Evolutionary conservation across 352 stramenopile species (phyloP).

Genomic region (Globisporangium parvum): DNA sequence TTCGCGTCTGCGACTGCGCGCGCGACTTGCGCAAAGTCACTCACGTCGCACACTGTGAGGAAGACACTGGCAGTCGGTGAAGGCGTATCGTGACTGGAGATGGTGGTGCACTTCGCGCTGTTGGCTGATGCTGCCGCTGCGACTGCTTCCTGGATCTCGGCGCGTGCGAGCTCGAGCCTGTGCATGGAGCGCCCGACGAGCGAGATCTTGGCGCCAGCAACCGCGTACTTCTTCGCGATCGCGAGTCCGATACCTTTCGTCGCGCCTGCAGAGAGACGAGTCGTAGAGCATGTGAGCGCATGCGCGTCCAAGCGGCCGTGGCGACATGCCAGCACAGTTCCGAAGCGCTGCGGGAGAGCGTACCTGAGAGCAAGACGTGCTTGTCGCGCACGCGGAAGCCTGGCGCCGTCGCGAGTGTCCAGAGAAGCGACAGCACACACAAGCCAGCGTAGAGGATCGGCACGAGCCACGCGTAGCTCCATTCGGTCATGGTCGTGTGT

Average conservation of each 20-base stretch:
- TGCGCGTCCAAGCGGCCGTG: no score
- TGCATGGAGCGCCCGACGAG: conserved; percentile 8
- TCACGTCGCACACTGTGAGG: conserved; percentile 33
- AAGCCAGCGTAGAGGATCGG: conserved; percentile 9
- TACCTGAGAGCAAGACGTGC: conserved; percentile 60
- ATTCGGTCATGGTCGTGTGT: not conserved
- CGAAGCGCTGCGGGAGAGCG: not conserved
- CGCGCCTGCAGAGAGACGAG: not conserved
- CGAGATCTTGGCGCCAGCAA: conserved; percentile 32
- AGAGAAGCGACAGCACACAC: conserved; percentile 39
- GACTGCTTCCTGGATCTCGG: conserved; percentile 6
- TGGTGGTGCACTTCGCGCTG: not conserved
- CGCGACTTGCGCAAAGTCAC: conserved; percentile 28
- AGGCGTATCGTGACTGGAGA: not conserved
- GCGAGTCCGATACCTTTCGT: conserved; percentile 36
- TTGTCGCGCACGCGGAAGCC: conserved; percentile 40
- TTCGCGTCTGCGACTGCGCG: conserved; percentile 44
- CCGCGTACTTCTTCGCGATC: conserved; percentile 56
- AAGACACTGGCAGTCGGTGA: conserved; percentile 19
- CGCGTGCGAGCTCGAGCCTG: conserved; percentile 4
- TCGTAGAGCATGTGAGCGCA: not conserved
- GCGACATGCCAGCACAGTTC: no score
- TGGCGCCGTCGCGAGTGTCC: conserved; percentile 34
- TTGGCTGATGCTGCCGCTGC: not conserved
- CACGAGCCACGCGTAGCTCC: conserved; percentile 8